phyloP scores from a whole-genome alignment of 2,329 filamentous ascomycete species.

The Beauveria australis region DNA sequence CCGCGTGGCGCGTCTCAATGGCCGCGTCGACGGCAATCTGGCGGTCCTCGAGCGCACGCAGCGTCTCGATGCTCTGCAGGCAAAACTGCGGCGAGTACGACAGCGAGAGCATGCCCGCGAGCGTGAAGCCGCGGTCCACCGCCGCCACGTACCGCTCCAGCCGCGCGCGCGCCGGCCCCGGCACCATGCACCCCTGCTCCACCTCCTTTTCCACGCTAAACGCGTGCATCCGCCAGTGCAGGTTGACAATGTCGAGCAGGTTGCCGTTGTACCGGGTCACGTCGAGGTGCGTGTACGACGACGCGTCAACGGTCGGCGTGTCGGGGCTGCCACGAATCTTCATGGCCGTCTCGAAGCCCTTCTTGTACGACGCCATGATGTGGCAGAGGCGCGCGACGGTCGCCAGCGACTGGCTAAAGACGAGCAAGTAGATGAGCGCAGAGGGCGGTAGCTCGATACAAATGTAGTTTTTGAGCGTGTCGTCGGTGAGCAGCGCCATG shows the following conservation, averaged over 20 bases:
- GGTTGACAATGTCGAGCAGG: conserved; percentile 81
- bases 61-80: conserved; percentile 44
- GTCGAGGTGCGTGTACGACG: conserved; percentile 47
- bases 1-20: conserved; percentile 47
- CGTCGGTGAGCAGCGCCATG: conserved; percentile 46
- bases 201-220: conserved; percentile 59
- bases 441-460: conserved; percentile 62
- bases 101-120: conserved; percentile 47
- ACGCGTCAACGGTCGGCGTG: conserved; percentile 23
- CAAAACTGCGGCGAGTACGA: conserved; percentile 52
- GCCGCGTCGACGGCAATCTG: conserved; percentile 31
- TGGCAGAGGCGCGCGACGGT: conserved; percentile 61
- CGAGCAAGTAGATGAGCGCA: conserved; percentile 60
- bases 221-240: conserved; percentile 68
- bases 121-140: conserved; percentile 37
- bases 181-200: conserved; percentile 46
- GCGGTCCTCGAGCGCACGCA: conserved; percentile 51
- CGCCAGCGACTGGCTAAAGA: conserved; percentile 56
- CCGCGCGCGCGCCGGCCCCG: conserved; percentile 33
- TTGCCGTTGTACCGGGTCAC: conserved; percentile 72
- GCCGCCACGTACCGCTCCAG: conserved; percentile 41
- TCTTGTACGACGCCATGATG: conserved; percentile 65
- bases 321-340: conserved; percentile 25
- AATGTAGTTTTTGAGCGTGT: conserved; percentile 42
- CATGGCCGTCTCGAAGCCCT: conserved; percentile 60